A percentile compares a stretch with the other conserved stretches of the same genome.
Conservation (phyloP, 768 basidiomycete species). For the Suillus placidus region DNA sequence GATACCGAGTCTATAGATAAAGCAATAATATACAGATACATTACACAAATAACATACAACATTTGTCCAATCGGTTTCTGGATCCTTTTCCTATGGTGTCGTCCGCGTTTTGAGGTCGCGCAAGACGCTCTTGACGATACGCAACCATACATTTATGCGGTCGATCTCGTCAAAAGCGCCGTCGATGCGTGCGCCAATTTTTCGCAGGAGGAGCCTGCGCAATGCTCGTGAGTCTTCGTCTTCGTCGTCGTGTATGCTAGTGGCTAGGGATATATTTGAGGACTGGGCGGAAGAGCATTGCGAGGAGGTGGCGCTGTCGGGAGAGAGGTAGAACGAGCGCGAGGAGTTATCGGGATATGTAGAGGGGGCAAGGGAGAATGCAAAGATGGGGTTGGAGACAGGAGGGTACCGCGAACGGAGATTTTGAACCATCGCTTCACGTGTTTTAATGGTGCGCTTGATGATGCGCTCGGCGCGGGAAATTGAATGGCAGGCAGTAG, state of each 20-base stretch:
- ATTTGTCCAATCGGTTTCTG: background rate
- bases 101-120: conserved; percentile 48
- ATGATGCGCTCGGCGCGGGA: conserved; percentile 59
- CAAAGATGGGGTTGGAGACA: conserved; percentile 23
- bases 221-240: conserved; percentile 67
- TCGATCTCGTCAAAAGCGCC: conserved; percentile 69
- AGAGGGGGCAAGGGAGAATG: conserved; percentile 18
- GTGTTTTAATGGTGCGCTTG: conserved; percentile 57
- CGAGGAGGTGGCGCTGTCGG: conserved; percentile 21
- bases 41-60: conserved; percentile 15
- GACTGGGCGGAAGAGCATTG: conserved; percentile 34
- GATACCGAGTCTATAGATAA: conserved; percentile 10
- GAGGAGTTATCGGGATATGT: conserved; percentile 9
- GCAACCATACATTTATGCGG: conserved; percentile 58
- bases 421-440: conserved; percentile 47
- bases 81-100: conserved; percentile 9
- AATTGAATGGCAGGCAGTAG: conserved; percentile 56
- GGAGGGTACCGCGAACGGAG: conserved; percentile 38
- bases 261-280: conserved; percentile 49
- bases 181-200: conserved; percentile 58
- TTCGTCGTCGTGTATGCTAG: conserved; percentile 54
- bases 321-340: conserved; percentile 26
- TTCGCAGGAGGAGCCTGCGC: conserved; percentile 64
- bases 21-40: conserved; percentile 16
- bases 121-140: conserved; percentile 65